Evolutionary conservation across 352 stramenopile genomes (phyloP), one percentile per base, ranked within the genome.

Genomic region (Pythium scleroteichum): DNA sequence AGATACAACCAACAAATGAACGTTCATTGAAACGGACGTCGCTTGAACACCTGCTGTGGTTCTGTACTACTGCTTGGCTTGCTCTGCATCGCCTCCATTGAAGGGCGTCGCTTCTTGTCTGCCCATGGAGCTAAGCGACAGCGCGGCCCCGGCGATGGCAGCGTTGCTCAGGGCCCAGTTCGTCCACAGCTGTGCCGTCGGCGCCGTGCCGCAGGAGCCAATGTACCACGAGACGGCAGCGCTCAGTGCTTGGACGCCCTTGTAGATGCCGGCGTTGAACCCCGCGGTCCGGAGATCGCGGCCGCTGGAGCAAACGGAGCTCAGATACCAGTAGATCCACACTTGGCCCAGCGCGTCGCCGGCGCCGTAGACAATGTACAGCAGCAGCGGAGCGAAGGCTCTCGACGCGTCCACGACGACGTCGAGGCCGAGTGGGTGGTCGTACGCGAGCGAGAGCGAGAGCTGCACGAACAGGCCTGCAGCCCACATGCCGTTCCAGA

Each of bases 291-390:
- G 62, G 20, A 61, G 59, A 29, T 75, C 72, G 23, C 64, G 64
- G 1, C 59, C 68, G 4, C 69, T 75, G 8, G 52, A 10, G 27
- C 57, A 66, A 23, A 88, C 72, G 20, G 62, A 58, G 29, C 83
- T 79, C 51, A 96, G 76, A 46, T 89, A 73, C 85, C 87, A 96
- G 64, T 92, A 94, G 46, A 74, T 68, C 68, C 83, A 94, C 5
- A 90, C 76, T 41, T 95, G 83, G 47, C 88, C 87, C 45, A 90
- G 55, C 9, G 83, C 79, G 69, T 95, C 85, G 23, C 77, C 71
- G 53, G 88, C 82, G 0, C 85, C 87, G 64, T 87, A 95, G 38
- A 75, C 47, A 24, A 85, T 70, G 71, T 90, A 94, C 17, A 87
- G 70, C 22, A 82, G 33, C 2, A 89, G 73, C 3, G 75, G 79